phyloP scores from a whole-genome alignment of 192 early-diverging fungal genomes.

The Lunasporangiospora selenospora region DNA sequence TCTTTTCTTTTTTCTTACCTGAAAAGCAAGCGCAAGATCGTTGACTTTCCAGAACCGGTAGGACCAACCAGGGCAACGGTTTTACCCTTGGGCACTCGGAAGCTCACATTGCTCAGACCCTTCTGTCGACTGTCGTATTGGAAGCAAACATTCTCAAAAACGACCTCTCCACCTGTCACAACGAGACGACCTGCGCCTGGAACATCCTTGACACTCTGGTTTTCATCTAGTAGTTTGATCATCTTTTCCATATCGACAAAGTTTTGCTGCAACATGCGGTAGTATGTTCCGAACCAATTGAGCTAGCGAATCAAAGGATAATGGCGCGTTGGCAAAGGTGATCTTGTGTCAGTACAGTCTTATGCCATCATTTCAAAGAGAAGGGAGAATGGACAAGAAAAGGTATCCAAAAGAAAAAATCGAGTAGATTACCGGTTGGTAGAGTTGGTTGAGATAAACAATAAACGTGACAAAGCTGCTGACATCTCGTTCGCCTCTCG shows the following conservation, averaged over 20 bases:
- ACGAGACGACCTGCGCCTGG: constrained; percentile 66
- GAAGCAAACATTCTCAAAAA: constrained; percentile 79
- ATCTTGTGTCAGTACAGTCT: background rate
- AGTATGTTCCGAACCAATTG: constrained; percentile 93
- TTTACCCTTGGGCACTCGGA: constrained; percentile 70
- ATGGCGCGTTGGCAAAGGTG: background rate
- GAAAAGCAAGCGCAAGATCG: constrained; percentile 83
- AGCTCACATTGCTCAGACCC: constrained; percentile 74
- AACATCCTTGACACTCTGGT: constrained; percentile 66
- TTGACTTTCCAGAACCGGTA: constrained; percentile 79
- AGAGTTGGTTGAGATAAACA: constrained; percentile 90
- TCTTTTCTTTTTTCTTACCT: constrained; percentile 86
- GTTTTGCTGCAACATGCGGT: constrained; percentile 92
- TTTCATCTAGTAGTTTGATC: constrained; percentile 81
- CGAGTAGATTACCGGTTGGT: constrained; percentile 73
- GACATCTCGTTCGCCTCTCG: constrained; percentile 70
- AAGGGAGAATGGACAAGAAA: background rate
- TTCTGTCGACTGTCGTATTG: constrained; percentile 74
- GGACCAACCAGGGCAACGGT: constrained; percentile 86
- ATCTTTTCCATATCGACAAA: constrained; percentile 98
- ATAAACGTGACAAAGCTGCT: constrained; percentile 90
- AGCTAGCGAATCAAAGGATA: constrained; percentile 44
- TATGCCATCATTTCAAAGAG: background rate
- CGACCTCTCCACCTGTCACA: constrained; percentile 66
- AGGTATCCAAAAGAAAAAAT: constrained; percentile 16